Conservation (phyloP, 2,329 filamentous ascomycete genomes). For the Colletotrichum destructivum region DNA sequence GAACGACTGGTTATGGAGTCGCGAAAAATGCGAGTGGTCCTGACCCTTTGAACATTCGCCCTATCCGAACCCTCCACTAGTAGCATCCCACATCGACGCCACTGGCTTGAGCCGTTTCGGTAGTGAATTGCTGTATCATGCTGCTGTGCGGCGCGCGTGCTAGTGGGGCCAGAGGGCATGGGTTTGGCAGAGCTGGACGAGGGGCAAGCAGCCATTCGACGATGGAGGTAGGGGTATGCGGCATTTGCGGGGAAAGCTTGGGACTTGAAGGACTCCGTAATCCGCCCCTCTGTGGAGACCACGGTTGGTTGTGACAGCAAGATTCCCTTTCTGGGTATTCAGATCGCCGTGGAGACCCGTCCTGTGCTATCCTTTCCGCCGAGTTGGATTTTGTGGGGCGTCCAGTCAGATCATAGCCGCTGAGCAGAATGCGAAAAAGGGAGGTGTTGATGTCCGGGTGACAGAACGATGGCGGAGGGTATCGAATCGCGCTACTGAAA, state of each 20-base stretch:
- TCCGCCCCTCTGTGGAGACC: neutral
- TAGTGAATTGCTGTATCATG: neutral
- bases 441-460: too few species aligned
- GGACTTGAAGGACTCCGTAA: neutral
- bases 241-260: constrained; percentile 36
- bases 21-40: too few species aligned
- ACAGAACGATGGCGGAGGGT: too few species aligned
- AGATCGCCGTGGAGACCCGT: constrained; percentile 31
- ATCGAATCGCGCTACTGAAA: neutral
- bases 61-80: neutral
- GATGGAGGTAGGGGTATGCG: neutral
- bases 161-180: neutral
- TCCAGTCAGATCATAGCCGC: neutral
- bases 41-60: neutral
- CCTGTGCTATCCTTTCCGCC: neutral
- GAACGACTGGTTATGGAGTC: neutral
- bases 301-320: constrained; percentile 18
- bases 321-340: constrained; percentile 43
- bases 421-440: neutral
- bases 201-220: constrained; percentile 2
- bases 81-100: neutral
- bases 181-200: neutral
- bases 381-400: neutral
- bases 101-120: constrained; percentile 2
- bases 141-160: neutral